Conservation (phyloP, 2,329 filamentous ascomycete species). For the Cadophora luteo-olivacea region DNA sequence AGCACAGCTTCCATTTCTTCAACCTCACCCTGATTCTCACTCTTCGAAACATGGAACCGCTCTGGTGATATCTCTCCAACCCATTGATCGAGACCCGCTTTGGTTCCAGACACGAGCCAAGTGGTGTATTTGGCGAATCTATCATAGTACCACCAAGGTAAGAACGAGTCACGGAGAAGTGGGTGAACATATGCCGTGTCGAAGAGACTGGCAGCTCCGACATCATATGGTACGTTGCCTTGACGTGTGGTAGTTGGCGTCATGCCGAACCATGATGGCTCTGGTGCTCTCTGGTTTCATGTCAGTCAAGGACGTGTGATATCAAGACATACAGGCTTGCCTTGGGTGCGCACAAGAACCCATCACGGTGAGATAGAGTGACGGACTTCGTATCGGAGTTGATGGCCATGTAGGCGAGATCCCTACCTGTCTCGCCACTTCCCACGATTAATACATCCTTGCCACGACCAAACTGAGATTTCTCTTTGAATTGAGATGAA, state of each 20-base stretch:
- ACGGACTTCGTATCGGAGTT: constrained; percentile 51
- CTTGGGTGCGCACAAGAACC: constrained; percentile 55
- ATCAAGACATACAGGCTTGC: no score
- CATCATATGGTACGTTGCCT: constrained; percentile 52
- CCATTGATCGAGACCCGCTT: constrained; percentile 30
- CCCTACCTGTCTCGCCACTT: constrained; percentile 54
- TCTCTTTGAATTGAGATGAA: constrained; percentile 52
- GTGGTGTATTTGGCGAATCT: constrained; percentile 44
- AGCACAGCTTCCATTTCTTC: background rate
- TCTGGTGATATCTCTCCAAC: constrained; percentile 29
- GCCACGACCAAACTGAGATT: constrained; percentile 49
- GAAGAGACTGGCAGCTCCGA: constrained; percentile 55
- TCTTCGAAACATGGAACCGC: constrained; percentile 26
- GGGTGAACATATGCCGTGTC: constrained; percentile 59
- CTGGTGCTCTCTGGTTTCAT: constrained; percentile 24
- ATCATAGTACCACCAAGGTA: constrained; percentile 56
- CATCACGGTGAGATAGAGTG: constrained; percentile 53
- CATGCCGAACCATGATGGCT: constrained; percentile 27
- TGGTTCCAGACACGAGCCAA: constrained; percentile 38
- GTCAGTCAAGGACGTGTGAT: constrained; percentile 7
- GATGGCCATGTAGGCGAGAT: constrained; percentile 53
- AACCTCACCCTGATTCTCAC: background rate
- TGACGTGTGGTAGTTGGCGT: constrained; percentile 10
- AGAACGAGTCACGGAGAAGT: constrained; percentile 49
- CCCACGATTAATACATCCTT: constrained; percentile 53